A percentile compares a stretch with the other conserved stretches of the same genome.
These are phyloP conservation scores for Chlorella variabilis DNA, from an alignment of 163 green algal genomes.

Conservation along the genomic window DNA sequence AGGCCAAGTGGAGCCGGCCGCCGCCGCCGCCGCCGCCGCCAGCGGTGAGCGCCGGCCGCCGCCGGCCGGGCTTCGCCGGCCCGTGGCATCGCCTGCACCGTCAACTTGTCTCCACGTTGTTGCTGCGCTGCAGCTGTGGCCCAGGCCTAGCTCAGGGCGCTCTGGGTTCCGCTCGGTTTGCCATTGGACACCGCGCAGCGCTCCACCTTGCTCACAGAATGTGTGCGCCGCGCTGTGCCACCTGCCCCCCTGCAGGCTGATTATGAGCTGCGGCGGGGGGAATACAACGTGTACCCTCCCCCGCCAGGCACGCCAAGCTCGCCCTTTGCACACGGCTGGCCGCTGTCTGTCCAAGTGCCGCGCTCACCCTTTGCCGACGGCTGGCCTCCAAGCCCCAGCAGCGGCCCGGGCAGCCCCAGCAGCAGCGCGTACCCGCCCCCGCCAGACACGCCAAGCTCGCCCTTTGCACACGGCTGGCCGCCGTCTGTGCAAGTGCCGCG, in stretches of 20 bases:
- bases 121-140: no score
- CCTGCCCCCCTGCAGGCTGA: neutral
- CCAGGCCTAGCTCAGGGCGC: no score
- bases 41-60: slow-evolving; percentile 7
- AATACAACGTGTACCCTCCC: neutral
- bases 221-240: neutral
- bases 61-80: no score
- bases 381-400: neutral
- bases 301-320: neutral
- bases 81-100: neutral
- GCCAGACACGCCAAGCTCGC: neutral
- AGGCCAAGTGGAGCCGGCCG: neutral
- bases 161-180: no score
- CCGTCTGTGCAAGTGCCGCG: neutral
- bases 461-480: neutral
- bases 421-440: neutral
- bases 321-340: neutral
- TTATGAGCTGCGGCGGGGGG: neutral
- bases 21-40: slow-evolving; percentile 28
- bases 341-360: neutral
- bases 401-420: neutral
- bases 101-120: no score
- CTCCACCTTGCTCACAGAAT: no score
- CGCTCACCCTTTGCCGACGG: neutral
- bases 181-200: no score